phyloP scores from a whole-genome alignment of 371 early-diverging fungal species.

The Syncephalastrum sp. region DNA sequence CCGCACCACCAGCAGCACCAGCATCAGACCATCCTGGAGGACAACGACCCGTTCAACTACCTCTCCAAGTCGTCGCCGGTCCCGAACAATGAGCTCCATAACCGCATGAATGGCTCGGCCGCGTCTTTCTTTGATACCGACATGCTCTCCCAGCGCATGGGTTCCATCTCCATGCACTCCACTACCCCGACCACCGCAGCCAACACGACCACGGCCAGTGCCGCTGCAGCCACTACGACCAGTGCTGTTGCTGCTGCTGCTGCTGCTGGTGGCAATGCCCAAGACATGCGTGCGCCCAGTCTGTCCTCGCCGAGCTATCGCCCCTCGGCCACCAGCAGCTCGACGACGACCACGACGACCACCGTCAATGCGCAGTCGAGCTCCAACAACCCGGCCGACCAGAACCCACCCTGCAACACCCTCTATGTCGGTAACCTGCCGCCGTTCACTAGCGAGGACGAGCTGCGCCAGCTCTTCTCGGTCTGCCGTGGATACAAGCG shows the following conservation, averaged over 20 bases:
- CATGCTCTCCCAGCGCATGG: constrained; percentile 14
- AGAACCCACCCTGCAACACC: constrained; percentile 97
- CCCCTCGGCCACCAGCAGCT: neutral
- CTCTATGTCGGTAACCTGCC: constrained; percentile 95
- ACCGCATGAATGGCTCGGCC: constrained; percentile 4
- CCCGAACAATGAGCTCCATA: constrained; percentile 11
- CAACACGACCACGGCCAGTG: constrained; percentile 2
- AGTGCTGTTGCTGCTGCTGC: no score
- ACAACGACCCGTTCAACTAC: constrained; percentile 92
- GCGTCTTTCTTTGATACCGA: constrained; percentile 12
- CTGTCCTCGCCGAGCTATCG: constrained; percentile 19
- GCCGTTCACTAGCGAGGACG: constrained; percentile 81
- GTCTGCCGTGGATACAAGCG: constrained; percentile 83
- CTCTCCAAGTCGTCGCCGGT: constrained; percentile 77
- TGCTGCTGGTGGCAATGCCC: neutral
- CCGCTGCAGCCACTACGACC: neutral
- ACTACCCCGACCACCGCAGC: neutral
- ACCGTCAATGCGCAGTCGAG: constrained; percentile 1
- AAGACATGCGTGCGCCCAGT: constrained; percentile 12
- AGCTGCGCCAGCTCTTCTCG: constrained; percentile 80
- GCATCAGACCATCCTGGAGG: constrained; percentile 34
- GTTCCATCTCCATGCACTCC: constrained; percentile 11
- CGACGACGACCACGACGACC: neutral
- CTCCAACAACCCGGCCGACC: constrained; percentile 49
- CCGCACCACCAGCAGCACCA: no score